Evolutionary conservation across 2,329 filamentous ascomycete species (phyloP).

Genomic region (Fusarium mundagurra): DNA sequence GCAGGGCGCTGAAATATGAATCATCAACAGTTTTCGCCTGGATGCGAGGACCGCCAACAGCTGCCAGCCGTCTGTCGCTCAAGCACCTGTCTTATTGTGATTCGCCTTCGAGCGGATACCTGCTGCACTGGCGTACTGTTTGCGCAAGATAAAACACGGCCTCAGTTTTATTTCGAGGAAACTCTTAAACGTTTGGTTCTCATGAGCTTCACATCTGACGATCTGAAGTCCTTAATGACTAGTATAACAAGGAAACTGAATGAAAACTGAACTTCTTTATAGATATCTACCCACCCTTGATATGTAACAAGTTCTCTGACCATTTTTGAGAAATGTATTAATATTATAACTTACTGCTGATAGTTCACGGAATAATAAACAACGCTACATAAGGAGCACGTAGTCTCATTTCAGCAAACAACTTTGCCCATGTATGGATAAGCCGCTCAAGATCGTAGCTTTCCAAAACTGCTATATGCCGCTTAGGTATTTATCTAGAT

Average conservation of each 20-base stretch:
- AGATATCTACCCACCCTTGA: not conserved
- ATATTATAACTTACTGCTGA: not conserved
- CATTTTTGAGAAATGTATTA: not conserved
- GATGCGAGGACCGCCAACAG: conserved; percentile 26
- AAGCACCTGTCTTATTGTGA: conserved; percentile 15
- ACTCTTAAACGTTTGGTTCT: not conserved
- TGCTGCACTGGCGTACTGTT: conserved; percentile 19
- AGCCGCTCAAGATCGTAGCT: not conserved
- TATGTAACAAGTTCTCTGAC: not conserved
- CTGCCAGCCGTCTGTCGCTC: conserved; percentile 34
- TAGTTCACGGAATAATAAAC: not conserved
- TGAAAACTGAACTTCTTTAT: too few species aligned
- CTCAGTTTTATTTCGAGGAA: not conserved
- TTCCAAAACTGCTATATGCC: not conserved
- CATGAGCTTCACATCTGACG: not conserved
- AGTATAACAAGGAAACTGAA: not conserved
- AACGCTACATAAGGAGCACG: not conserved
- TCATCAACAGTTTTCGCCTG: conserved; percentile 2
- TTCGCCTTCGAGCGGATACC: conserved; percentile 24
- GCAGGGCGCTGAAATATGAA: conserved; percentile 22
- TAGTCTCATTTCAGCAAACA: not conserved
- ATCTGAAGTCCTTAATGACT: not conserved
- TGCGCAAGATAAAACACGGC: not conserved
- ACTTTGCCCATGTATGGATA: not conserved
- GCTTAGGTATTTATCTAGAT: not conserved